These are phyloP conservation scores for Penicillium coffeae DNA, from an alignment of 495 filamentous ascomycete species.

Conservation along the genomic window DNA sequence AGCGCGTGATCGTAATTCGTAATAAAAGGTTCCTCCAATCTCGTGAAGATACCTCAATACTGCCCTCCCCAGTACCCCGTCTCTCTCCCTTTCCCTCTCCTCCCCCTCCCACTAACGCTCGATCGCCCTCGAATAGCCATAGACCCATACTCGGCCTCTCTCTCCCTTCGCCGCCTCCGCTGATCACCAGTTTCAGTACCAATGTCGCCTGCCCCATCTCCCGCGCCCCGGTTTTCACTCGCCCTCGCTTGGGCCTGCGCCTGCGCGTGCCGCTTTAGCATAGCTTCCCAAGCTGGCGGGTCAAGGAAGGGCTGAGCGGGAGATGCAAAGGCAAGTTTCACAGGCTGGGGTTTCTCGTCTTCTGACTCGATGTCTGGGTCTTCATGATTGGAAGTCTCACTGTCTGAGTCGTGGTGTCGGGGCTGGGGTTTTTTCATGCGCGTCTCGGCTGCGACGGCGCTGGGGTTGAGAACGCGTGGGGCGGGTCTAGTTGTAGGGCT, in stretches of 20 bases:
- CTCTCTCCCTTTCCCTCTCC: slow-evolving; percentile 8
- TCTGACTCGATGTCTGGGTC: neutral
- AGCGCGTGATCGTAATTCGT: no score
- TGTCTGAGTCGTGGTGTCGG: neutral
- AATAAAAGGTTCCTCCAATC: no score
- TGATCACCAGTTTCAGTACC: slow-evolving; percentile 15
- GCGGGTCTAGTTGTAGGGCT: neutral
- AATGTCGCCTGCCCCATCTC: neutral
- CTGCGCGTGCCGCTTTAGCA: slow-evolving; percentile 11
- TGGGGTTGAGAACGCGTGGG: slow-evolving; percentile 19
- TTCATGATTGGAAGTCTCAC: neutral
- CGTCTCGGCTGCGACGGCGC: slow-evolving; percentile 18
- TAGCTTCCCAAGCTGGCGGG: slow-evolving; percentile 19
- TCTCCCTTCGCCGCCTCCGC: slow-evolving; percentile 12
- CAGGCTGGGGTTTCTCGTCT: neutral
- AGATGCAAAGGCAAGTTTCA: slow-evolving; percentile 14
- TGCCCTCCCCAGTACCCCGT: slow-evolving; percentile 10
- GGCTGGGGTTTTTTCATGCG: slow-evolving; percentile 11
- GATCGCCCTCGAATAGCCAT: slow-evolving; percentile 31
- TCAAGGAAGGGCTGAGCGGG: slow-evolving; percentile 25
- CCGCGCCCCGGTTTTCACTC: neutral
- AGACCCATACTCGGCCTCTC: slow-evolving; percentile 29
- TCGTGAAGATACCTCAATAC: no score
- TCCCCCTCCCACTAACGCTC: slow-evolving; percentile 20
- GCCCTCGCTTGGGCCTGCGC: neutral